Evolutionary conservation across 2,329 filamentous ascomycete species (phyloP), one percentile per base, ranked within the genome.

Genomic region (Aspergillus fumigatiaffinis): DNA sequence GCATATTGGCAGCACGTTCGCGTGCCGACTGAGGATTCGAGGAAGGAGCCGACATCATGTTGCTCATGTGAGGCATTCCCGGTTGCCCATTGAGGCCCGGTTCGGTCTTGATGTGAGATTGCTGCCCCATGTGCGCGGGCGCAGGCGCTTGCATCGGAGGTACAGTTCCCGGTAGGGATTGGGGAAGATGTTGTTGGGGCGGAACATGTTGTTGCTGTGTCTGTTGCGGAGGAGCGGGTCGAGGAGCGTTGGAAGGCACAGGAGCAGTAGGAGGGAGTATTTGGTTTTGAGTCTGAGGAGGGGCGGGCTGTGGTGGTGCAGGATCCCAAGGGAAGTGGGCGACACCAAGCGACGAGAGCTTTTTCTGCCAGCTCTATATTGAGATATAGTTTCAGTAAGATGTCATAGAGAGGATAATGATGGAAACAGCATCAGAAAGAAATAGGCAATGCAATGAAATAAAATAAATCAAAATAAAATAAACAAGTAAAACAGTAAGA

Each of bases 241-340:
- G 67, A 55, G 75, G 74, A 48, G 74, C 77, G 60, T 80, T 80
- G 8, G 77, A 78, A 21, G 73, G 74, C 21, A 77, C 74, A 26
- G 75, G 76, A 42, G 71, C 64, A 42, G 73, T 66, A 21, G 74
- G 73, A 51, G 71, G 70, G 47, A 73, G 73, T n/a, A 74, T 71
- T 44, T 71, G 67, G 50, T 74, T 71, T 62, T 67, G 62, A 71
- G 57, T 74, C 68, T 66, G 80, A 68, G 68, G 79, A 67, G 65
- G 77, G 61, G 72, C 73, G 52, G 84, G 83, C 53, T 89, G 87
- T 9, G 66, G 67, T 51, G 89, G 88, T 71, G 89, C 87, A 47
- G 94, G 93, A 71, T 99, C 94, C 94, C 94, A 99, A 10, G 94
- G 93, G 73, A 97, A 97, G 56, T 85, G 81, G 58, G 94, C 94